A percentile compares a stretch with the other conserved stretches of the same genome.
phyloP scores from a whole-genome alignment of 164 flowering plant genomes.

The Brasenia schreberi region DNA sequence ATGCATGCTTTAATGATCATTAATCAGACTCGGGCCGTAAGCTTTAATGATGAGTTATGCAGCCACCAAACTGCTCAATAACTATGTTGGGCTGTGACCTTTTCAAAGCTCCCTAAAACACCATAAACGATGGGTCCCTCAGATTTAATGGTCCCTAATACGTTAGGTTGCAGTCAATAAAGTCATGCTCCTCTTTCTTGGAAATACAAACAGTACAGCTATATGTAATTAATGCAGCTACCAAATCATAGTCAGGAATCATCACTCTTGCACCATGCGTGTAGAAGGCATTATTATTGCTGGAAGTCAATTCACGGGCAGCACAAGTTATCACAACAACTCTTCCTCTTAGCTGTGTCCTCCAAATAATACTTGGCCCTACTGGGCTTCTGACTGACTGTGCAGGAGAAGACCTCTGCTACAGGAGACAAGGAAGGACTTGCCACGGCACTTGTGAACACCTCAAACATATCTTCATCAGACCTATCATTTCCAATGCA shows the following conservation, averaged over 20 bases:
- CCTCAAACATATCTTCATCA: slow-evolving; percentile 48
- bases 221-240: too few species aligned
- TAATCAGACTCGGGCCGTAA: too few species aligned
- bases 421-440: slow-evolving; percentile 26
- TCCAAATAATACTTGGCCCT: slow-evolving; percentile 40
- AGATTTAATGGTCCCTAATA: slow-evolving; percentile 10
- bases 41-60: too few species aligned
- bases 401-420: slow-evolving; percentile 43
- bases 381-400: slow-evolving; percentile 45
- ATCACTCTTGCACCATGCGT: slow-evolving; percentile 13
- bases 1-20: too few species aligned
- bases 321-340: slow-evolving; percentile 16
- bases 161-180: too few species aligned
- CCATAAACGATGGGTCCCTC: slow-evolving; percentile 6
- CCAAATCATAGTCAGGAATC: slow-evolving; percentile 6
- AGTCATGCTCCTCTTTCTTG: too few species aligned
- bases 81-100: too few species aligned
- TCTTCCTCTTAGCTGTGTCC: slow-evolving; percentile 14
- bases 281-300: slow-evolving; percentile 2
- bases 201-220: too few species aligned
- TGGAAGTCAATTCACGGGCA: slow-evolving; percentile 10
- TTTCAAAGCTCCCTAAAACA: too few species aligned
- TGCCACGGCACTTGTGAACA: slow-evolving; percentile 20
- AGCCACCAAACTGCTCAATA: too few species aligned
- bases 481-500: slow-evolving; percentile 47